These are phyloP conservation scores for Wilhelminamyces savonicus DNA, from an alignment of 805 yeast genomes.

Conservation along the genomic window DNA sequence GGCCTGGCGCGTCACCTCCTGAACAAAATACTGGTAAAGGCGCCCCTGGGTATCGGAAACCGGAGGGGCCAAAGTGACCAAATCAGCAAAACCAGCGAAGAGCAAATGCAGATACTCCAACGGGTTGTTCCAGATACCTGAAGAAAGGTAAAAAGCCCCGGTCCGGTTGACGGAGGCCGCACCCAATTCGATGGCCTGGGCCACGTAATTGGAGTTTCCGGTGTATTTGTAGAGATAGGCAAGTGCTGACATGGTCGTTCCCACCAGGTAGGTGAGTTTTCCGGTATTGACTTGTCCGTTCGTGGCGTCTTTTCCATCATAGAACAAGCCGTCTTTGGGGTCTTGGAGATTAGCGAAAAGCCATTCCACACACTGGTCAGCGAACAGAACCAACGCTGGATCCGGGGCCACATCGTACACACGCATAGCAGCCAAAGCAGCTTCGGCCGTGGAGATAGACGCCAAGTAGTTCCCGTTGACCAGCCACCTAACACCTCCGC, in stretches of 20 bases:
- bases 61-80: no score
- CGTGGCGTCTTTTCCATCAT: constrained; percentile 14
- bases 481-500: constrained; percentile 23
- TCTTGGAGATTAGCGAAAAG: constrained; percentile 13
- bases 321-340: constrained; percentile 15
- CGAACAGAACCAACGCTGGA: constrained; percentile 7
- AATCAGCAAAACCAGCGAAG: constrained; percentile 17
- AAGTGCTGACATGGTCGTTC: constrained; percentile 16
- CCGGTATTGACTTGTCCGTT: constrained; percentile 15
- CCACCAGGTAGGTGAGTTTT: constrained; percentile 22
- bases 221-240: constrained; percentile 11
- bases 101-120: constrained; percentile 16
- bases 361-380: constrained; percentile 11
- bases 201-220: constrained; percentile 6
- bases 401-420: constrained; percentile 12
- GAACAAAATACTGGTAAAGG: no score
- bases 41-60: no score
- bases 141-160: constrained; percentile 13
- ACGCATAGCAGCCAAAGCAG: constrained; percentile 20
- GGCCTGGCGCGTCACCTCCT: no score
- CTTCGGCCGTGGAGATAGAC: constrained; percentile 23
- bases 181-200: constrained; percentile 12
- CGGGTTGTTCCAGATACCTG: constrained; percentile 19
- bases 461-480: constrained; percentile 16
- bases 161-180: constrained; percentile 9